Base-by-base conservation (phyloP, 23 red algal genomes). In the Gracilaria domingensis region DNA sequence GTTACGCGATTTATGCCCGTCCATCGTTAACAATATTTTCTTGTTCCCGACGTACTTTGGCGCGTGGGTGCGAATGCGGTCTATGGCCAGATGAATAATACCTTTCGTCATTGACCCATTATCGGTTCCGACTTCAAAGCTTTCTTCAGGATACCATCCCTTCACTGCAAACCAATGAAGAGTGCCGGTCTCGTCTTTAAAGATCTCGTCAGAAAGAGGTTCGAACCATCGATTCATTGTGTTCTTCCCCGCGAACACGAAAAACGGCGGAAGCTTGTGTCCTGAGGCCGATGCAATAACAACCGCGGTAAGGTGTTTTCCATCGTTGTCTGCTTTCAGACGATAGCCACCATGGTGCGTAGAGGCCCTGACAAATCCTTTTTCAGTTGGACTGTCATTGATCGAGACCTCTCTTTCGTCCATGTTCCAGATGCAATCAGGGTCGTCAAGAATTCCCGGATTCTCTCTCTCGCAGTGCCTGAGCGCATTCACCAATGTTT, bases 1-100 rank as follows among this genome's bases (percentile, higher is more conserved):
- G 49, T 61, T 60, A 11, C 78, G 9, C 9, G 78, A 82, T 6
- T 82, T 58, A 26, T 62, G 42, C 3, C 78, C 42, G 34, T 82
- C 78, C 4, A 82, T 8, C 4, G 51, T 11, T 12, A 82, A 0
- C 39, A 35, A n/a, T 14, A 82, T 12, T 11, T 29, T 56, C 12
- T 60, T 4, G 20, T 36, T 11, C 0, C 30, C 30, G 12, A 37
- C 4, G 14, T 8, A 18, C 24, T n/a, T 61, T 61, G 12, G 29
- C 9, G 50, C 18, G 1, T 82, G 20, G 12, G 4, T 30, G 12
- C 30, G 2, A 50, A 64, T 82, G 0, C 32, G 78, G 24, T n/a
- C 16, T 3, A 58, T 82, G 3, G 60, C 42, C 23, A 34, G 6
- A 3, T 25, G n/a, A 32, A 82, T 82, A 0, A 7, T 56, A 24